phyloP scores from a whole-genome alignment of 31 red algal genomes.

The Odonthalia washingtoniensis region DNA sequence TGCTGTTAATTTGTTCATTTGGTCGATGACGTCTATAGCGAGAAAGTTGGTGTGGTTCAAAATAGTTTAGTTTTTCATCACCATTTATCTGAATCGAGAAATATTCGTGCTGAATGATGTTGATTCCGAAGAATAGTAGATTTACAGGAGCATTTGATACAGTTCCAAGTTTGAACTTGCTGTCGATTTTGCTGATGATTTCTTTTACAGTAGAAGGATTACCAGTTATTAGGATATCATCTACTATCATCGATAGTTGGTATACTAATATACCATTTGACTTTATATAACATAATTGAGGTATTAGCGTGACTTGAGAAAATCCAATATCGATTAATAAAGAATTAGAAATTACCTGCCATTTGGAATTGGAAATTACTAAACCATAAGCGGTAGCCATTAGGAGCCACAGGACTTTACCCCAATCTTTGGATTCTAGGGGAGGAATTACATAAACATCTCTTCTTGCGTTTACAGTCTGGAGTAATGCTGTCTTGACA shows the following conservation, averaged over 20 bases:
- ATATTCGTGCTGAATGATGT: neutral
- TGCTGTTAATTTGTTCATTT: neutral
- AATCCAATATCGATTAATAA: conserved; percentile 1
- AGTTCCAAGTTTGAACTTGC: neutral
- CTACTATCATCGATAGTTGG: conserved; percentile 11
- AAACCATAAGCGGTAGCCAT: conserved; percentile 37
- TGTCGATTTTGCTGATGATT: neutral
- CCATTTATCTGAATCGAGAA: neutral
- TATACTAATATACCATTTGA: neutral
- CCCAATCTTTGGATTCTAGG: neutral
- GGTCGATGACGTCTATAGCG: neutral
- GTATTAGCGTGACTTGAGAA: neutral
- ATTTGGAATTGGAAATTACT: conserved; percentile 27
- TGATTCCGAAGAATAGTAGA: conserved; percentile 13
- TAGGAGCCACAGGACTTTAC: conserved; percentile 11
- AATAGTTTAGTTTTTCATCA: neutral
- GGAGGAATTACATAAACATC: conserved; percentile 44
- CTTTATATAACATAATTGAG: conserved; percentile 20
- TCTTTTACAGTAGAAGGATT: neutral
- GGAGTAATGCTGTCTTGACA: conserved; percentile 27
- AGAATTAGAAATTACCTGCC: neutral
- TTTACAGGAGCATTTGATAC: neutral
- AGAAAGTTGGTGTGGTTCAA: neutral
- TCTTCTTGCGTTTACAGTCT: neutral
- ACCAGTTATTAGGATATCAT: conserved; percentile 18